Base-by-base conservation (phyloP, 2,329 filamentous ascomycete genomes). In the Penicillium sumatraense region DNA sequence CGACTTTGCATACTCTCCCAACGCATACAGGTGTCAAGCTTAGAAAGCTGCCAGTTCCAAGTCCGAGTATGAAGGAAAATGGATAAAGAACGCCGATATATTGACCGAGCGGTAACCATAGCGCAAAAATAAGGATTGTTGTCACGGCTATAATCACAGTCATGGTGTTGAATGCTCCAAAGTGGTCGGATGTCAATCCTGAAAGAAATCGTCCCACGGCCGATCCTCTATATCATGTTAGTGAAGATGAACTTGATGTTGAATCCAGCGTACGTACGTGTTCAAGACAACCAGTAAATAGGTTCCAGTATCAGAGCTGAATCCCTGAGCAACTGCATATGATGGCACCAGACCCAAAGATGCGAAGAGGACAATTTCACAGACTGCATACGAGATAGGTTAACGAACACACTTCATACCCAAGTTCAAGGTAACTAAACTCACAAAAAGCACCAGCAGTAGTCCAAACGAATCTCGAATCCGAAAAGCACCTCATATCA, bases 81-180 rank as follows among this genome's bases (percentile, higher is more conserved):
- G 9, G 88, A 72, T 56, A 93, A 7, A 85, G 14, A 83, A 62
- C 4, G 80, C 68, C 7, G 88, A 78, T 2, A 9, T 42, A 51
- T 18, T 36, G 38, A 5, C 49, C 49, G n/a, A 51, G 24, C 3
- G 49, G 49, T 14, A 44, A 16, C 49, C 49, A 51, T n/a, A 51
- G 38, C 7, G 27, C 38, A 51, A 51, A 45, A 8, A 45, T 51
- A n/a, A 44, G 35, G 5, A 45, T 5, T 3, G 40, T 51, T 5
- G 49, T 51, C 16, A 51, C n/a, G 10, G 49, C 38, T 29, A 51
- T 45, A 5, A 86, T 84, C 14, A 86, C 72, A 56, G 93, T 82
- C 77, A 90, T 90, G 45, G 84, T 83, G 68, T 96, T 96, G 77
- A 89, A 93, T 1, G 89, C 82, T 0, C 91, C 91, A n/a, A 91